These are phyloP conservation scores for Solanum gracilifrons DNA, from an alignment of 257 asterid genomes.

Conservation along the genomic window DNA sequence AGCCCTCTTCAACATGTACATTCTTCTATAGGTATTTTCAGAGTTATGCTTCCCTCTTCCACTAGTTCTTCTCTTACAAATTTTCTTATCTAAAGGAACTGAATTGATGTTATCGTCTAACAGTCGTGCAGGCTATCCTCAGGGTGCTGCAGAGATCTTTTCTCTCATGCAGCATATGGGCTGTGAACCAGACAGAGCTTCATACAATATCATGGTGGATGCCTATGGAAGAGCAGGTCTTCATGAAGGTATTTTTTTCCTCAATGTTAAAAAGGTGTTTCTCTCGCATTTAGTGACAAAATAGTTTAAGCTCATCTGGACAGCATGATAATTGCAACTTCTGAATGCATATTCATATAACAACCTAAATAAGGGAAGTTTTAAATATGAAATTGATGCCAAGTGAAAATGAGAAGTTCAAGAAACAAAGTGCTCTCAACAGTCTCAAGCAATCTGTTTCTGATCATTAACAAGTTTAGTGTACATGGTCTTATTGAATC, in stretches of 20 bases:
- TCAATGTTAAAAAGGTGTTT: background rate
- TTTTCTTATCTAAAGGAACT: background rate
- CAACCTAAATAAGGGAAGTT: background rate
- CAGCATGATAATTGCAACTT: background rate
- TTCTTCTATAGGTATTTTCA: background rate
- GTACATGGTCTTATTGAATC: background rate
- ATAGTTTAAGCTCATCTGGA: background rate
- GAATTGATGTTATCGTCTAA: background rate
- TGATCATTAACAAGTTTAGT: background rate
- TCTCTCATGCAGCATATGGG: conserved; percentile 86
- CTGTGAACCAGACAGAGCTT: conserved; percentile 76
- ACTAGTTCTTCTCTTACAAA: background rate
- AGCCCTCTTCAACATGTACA: background rate
- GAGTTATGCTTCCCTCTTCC: background rate
- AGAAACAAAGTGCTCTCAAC: background rate
- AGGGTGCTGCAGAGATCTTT: conserved; percentile 77
- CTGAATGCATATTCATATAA: background rate
- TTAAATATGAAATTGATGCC: background rate
- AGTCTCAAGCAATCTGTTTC: background rate
- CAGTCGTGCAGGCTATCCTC: conserved; percentile 83
- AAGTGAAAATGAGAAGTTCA: background rate
- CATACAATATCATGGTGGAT: conserved; percentile 77
- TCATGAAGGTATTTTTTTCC: conserved; percentile 34
- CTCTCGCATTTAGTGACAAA: background rate
- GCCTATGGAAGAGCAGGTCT: conserved; percentile 88